Base-by-base conservation (phyloP, 2,329 filamentous ascomycete genomes). In the Ceratocystis papillata region DNA sequence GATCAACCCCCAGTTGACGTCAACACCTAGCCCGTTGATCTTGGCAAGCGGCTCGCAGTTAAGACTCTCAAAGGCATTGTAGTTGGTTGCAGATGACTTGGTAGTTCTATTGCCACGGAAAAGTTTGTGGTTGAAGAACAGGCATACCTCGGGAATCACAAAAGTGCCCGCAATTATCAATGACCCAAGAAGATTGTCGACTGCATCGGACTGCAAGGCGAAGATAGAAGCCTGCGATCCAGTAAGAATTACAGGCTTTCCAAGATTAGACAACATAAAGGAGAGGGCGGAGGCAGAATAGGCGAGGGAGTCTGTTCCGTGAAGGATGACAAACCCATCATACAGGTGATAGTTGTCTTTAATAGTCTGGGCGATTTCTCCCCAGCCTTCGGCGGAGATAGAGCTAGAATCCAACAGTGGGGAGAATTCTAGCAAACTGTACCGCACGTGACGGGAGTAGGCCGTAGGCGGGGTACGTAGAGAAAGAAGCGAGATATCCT, bases 71-170 rank as follows among this genome's bases (percentile, higher is more conserved):
- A 96, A 96, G 5, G 90, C 92, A 67, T 89, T 86, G 73, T 95
- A 96, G 65, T 89, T 85, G 67, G 88, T 89, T 5, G 91, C 89
- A 15, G 90, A 92, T 41, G 95, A 85, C 75, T 96, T 96, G 69
- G 89, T 94, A 8, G 89, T 86, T 68, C 92, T 81, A 76, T 96
- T 96, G 17, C 92, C 92, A 30, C 92, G 85, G 77, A 92, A 95
- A 22, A 96, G 82, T 70, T 87, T 90, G 77, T 95, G 89, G 76
- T 94, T 90, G 80, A 96, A 96, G 79, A 95, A 96, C 45, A 96
- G 81, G 73, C 90, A 92, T 64, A 96, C 92, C 74, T 96, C 92
- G 0, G 92, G 91, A 67, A 96, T 90, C 77, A 90, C 88, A 73
- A 96, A 96, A 68, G 94, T 94, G 44, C 90, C 90, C 2, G 92